These are phyloP conservation scores for Baeospora myosura DNA, from an alignment of 1,284 basidiomycete genomes.

Conservation along the genomic window DNA sequence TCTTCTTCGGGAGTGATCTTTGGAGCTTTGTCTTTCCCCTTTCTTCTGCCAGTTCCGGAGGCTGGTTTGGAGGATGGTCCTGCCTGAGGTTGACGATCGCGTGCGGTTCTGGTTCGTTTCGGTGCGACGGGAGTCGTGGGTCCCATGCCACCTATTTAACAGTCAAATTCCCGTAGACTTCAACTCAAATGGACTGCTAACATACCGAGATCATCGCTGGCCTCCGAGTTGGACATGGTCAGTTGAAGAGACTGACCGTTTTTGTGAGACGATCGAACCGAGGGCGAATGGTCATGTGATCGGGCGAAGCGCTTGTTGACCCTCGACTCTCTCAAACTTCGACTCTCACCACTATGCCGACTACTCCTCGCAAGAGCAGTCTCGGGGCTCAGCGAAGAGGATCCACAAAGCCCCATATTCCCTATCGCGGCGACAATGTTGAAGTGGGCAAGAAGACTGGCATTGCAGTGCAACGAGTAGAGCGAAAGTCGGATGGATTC, in stretches of 20 bases:
- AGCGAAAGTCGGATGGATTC: conserved; percentile 75
- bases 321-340: no score
- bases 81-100: background rate
- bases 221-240: conserved; percentile 5
- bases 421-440: conserved; percentile 67
- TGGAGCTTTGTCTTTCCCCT: background rate
- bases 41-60: background rate
- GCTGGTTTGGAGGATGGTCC: conserved; percentile 1
- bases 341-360: no score
- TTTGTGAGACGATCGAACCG: no score
- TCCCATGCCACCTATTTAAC: conserved; percentile 5
- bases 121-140: conserved; percentile 3
- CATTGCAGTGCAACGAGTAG: conserved; percentile 56
- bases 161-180: background rate
- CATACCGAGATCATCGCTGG: conserved; percentile 6
- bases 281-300: no score
- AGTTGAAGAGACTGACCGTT: background rate
- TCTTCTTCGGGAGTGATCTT: background rate
- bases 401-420: no score
- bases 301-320: no score
- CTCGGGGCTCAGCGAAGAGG: no score
- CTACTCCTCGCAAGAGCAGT: no score
- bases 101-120: background rate
- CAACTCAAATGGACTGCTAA: background rate
- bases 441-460: conserved; percentile 74